A percentile compares a stretch with the other conserved stretches of the same genome.
phyloP scores from a whole-genome alignment of 2,329 filamentous ascomycete species.

The Nakataea oryzae region DNA sequence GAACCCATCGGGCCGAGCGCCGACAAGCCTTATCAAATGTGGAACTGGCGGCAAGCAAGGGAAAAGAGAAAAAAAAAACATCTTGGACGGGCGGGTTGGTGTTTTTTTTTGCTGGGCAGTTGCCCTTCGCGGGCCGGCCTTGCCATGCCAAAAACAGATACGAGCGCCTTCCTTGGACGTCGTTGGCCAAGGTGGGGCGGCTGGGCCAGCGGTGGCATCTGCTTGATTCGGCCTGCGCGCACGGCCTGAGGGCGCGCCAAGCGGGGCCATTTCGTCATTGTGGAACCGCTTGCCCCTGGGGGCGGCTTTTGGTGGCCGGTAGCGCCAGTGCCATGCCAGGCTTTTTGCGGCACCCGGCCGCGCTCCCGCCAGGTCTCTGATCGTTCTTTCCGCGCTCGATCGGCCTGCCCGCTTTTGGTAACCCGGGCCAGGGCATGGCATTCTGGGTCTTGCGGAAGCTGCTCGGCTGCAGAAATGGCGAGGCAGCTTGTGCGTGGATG shows the following conservation, averaged over 20 bases:
- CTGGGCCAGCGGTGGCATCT: too few relatives aligned
- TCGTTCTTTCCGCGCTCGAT: background rate
- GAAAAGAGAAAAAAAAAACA: background rate
- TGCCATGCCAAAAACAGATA: background rate
- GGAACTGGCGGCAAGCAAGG: background rate
- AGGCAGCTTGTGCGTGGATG: background rate
- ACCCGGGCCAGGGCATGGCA: background rate
- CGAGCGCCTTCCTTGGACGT: background rate
- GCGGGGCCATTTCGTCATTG: background rate
- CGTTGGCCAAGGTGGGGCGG: background rate
- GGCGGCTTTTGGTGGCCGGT: background rate
- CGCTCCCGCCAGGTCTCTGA: background rate
- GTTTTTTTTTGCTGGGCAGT: background rate
- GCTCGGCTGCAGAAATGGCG: too few relatives aligned
- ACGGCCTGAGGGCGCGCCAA: too few relatives aligned
- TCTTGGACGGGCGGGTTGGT: background rate
- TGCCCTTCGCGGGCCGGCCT: background rate
- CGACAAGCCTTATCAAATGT: background rate
- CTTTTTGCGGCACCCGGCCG: background rate
- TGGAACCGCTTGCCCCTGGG: background rate
- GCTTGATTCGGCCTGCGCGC: too few relatives aligned
- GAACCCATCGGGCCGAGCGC: background rate
- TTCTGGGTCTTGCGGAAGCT: background rate
- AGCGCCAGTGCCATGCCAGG: background rate
- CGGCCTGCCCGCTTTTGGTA: background rate